Base-by-base conservation (phyloP, 768 basidiomycete genomes). In the Rhodotorula diobovata region DNA sequence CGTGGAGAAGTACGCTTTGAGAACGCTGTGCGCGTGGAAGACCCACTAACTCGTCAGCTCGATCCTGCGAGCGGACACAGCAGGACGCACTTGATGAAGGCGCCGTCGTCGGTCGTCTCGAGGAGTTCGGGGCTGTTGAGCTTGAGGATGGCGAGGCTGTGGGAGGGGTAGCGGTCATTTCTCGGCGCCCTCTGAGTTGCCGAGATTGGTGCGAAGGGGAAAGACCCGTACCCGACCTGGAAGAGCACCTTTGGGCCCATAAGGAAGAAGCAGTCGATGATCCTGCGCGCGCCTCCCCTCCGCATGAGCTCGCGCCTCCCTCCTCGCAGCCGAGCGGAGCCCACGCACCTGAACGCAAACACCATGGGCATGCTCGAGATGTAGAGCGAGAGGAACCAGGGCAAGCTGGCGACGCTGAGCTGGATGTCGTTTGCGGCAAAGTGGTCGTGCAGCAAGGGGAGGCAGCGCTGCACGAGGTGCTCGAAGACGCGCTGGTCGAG, bases 401-500 rank as follows among this genome's bases (percentile, higher is more conserved):
- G 95, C 37, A 99, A 81, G 2, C 93, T 96, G 0, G 95, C 95
- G 25, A 99, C 94, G 4, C 93, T 95, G 25, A 99, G 86, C 76
- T 98, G 95, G 14, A 99, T 94, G 77, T 99, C 95, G 45, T 95
- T 92, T 25, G 80, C 83, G 75, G 85, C 84, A 82, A 97, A 96
- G 80, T 98, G 91, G 39, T 96, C 92, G 76, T 94, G 89, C 75
- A 99, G 91, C 16, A 62, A 41, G 8, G 74, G 76, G 5, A 76
- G 84, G 82, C 90, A 91, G 64, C 87, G 86, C 66, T 89, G 85
- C 14, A 98, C 94, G 43, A 99, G 85, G 12, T 93, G 87, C 79
- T 99, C 96, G 72, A 99, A 99, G 0, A 99, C 96, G 30, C 93
- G 86, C 80, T 99, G 96, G 79, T 99, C 96, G n/a, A 99, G 87